Base-by-base conservation (phyloP, 176 grass and related monocot genomes). In the Raddia distichophylla region DNA sequence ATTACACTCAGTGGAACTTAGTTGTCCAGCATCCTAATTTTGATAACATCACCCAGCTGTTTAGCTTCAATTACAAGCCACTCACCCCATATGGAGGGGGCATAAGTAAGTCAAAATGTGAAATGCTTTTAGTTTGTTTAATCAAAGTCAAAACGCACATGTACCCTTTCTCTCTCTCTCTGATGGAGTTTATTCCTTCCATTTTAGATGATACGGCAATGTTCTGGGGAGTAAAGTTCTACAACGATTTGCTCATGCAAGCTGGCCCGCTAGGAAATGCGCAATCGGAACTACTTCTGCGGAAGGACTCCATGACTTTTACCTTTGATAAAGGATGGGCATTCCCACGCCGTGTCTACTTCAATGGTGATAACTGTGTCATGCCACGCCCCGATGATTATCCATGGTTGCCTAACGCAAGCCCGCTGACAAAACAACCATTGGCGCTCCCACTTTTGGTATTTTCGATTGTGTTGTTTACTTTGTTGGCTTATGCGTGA, bases 61-160 rank as follows among this genome's bases (percentile, higher is more conserved):
- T 97, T 68, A 93, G 94, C 71, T 93, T 97, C 76, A 93, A 97
- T 83, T 97, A 97, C 91, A 97, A 93, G 85, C 65, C 94, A 65
- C 81, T 97, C 60, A 93, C 88, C 18, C 94, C 94, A 42, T 97
- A 93, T 80, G 94, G 94, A 44, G 59, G 72, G 47, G 67, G 73
- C 49, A 97, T 97, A 88, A 97, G 94, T 97, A 93, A 91, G 94
- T 82, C 27, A 72, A 52, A n/a, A 46, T 82, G 14, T 71, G 51
- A 60, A 67, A 58, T 73, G 12, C 18, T 81, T 60, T 74, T 66
- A 68, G 32, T 54, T 83, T 2, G 5, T 53, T 94, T 40, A 40
- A 14, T 40, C 37, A 5, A 40, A 73, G 16, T 62, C 60, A 11
- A 76, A 75, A 84, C 40, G 37, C 18, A 44, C 82, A 37, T 47